A percentile compares a stretch with the other conserved stretches of the same genome.
Conservation (phyloP, 495 filamentous ascomycete genomes). For the Tetracladium marchalianum region DNA sequence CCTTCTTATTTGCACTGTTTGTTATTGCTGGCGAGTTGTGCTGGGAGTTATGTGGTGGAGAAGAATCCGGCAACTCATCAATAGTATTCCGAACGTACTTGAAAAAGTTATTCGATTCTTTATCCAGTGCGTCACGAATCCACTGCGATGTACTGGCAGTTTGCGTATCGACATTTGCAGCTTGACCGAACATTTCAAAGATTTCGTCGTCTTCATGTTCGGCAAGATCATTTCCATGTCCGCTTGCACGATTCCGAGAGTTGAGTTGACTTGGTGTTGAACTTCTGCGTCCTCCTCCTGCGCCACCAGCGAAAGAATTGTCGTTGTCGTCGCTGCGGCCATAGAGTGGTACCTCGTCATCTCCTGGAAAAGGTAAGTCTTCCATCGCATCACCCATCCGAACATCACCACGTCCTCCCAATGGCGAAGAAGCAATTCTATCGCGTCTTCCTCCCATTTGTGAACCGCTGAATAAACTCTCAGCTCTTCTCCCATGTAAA, state of each 20-base stretch:
- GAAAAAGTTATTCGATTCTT: constrained; percentile 52
- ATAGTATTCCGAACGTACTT: constrained; percentile 37
- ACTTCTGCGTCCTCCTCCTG: constrained; percentile 25
- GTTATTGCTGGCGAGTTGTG: no score
- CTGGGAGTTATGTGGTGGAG: not conserved
- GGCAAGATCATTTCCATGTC: no score
- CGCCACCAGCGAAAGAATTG: constrained; percentile 10
- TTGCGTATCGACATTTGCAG: constrained; percentile 34
- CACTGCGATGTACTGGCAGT: constrained; percentile 32
- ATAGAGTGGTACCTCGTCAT: constrained; percentile 31
- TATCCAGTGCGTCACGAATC: constrained; percentile 39
- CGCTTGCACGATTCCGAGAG: no score
- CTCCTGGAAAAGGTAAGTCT: constrained; percentile 24
- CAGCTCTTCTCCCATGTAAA: constrained; percentile 20
- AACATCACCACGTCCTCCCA: constrained; percentile 41
- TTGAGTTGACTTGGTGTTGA: no score
- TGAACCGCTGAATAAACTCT: constrained; percentile 6
- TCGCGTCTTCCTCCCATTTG: constrained; percentile 25
- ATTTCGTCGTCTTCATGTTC: constrained; percentile 4
- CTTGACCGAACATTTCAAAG: constrained; percentile 36
- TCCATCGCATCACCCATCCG: constrained; percentile 26
- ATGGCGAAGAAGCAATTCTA: constrained; percentile 51
- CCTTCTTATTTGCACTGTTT: constrained; percentile 5
- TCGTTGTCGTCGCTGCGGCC: constrained; percentile 31
- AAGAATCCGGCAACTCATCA: constrained; percentile 18